phyloP scores from a whole-genome alignment of 2,329 filamentous ascomycete genomes.

The Claviceps sp. region DNA sequence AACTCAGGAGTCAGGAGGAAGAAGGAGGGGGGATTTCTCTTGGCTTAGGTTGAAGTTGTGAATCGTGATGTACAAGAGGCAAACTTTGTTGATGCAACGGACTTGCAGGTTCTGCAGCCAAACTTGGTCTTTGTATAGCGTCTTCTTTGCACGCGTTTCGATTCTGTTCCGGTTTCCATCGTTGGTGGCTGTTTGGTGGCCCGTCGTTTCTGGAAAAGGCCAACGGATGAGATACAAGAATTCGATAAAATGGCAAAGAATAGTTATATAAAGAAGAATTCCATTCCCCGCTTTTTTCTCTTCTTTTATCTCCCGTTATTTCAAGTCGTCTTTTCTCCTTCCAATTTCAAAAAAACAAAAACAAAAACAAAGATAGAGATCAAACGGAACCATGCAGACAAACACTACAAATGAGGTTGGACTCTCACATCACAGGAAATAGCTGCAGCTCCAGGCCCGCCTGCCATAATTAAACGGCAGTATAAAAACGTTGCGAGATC shows the following conservation, averaged over 20 bases:
- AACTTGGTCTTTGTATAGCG: slow-evolving; percentile 4
- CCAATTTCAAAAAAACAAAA: no score
- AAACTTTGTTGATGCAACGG: not conserved
- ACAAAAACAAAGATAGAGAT: no score
- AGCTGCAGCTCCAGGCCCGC: not conserved
- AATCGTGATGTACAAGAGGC: not conserved
- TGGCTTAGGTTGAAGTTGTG: no score
- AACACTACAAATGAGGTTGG: not conserved
- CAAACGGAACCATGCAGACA: no score
- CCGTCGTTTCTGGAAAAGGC: not conserved
- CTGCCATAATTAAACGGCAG: not conserved
- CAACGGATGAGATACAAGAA: not conserved
- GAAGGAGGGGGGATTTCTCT: not conserved
- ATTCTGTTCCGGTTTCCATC: not conserved
- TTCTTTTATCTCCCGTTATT: not conserved
- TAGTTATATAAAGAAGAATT: not conserved
- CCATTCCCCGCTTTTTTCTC: not conserved
- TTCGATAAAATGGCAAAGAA: not conserved
- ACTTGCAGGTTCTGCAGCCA: slow-evolving; percentile 4
- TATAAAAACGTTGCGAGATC: not conserved
- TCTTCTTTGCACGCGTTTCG: not conserved
- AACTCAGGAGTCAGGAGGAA: no score
- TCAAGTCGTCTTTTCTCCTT: not conserved
- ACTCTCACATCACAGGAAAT: not conserved
- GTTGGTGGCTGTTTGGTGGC: not conserved